These are phyloP conservation scores for Backusella psychrophila DNA, from an alignment of 192 early-diverging fungal species.

Conservation along the genomic window DNA sequence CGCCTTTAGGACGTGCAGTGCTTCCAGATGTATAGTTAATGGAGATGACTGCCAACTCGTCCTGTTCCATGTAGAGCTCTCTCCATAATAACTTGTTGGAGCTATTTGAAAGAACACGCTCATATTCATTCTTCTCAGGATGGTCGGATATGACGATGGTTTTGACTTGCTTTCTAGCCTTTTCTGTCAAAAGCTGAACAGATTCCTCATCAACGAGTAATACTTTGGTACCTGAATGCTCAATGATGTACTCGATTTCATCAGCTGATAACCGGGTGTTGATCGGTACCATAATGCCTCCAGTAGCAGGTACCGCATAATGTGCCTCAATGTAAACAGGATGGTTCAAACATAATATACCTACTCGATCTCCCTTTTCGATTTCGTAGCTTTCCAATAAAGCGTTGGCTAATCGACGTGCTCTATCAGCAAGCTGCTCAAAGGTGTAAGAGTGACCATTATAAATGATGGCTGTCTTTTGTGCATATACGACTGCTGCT, in stretches of 20 bases:
- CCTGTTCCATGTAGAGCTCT: slow-evolving; percentile 41
- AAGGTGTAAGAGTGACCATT: slow-evolving; percentile 38
- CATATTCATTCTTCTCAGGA: slow-evolving; percentile 43
- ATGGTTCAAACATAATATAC: slow-evolving; percentile 52
- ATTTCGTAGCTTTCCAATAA: slow-evolving; percentile 36
- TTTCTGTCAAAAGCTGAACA: slow-evolving; percentile 24
- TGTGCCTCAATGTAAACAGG: slow-evolving; percentile 60
- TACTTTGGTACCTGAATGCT: slow-evolving; percentile 45
- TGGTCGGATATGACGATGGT: slow-evolving; percentile 22
- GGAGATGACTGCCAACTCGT: slow-evolving; percentile 47
- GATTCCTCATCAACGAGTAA: slow-evolving; percentile 50
- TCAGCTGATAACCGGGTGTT: slow-evolving; percentile 50
- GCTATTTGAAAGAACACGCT: slow-evolving; percentile 39
- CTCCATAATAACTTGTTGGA: slow-evolving; percentile 25
- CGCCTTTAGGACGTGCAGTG: slow-evolving; percentile 58
- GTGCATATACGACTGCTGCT: slow-evolving; percentile 44
- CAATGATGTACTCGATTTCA: slow-evolving; percentile 59
- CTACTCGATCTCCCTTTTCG: slow-evolving; percentile 47
- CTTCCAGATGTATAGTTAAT: slow-evolving; percentile 60
- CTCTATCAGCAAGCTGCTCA: slow-evolving; percentile 41
- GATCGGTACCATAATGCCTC: slow-evolving; percentile 54
- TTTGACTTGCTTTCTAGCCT: background rate
- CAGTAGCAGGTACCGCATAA: slow-evolving; percentile 57
- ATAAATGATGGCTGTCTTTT: slow-evolving; percentile 48
- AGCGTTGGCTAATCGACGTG: slow-evolving; percentile 40